Evolutionary conservation across 163 green algal species (phyloP), one percentile per base, ranked within the genome.

Genomic region (Scenedesmus sp.): DNA sequence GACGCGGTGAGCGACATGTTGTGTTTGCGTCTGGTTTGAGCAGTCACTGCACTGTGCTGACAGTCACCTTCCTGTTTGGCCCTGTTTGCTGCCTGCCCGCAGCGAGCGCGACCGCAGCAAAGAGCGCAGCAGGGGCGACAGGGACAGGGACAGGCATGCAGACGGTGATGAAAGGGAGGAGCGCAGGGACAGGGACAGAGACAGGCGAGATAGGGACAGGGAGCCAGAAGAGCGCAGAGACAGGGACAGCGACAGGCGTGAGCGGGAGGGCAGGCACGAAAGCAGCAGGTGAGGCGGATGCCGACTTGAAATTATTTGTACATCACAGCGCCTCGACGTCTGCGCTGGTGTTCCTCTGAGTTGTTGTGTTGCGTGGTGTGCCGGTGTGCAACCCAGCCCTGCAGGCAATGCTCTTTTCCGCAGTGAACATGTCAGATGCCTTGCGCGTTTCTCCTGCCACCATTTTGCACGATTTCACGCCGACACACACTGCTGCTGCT

Each of bases 41-140:
- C 9, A 23, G 62, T 15, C 18, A 15, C 62, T 70, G 8, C 10
- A 8, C 59, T 15, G 59, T 8, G 59, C 59, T 10, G 59, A 64
- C 9, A 18, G 26, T 26, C 5, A 4, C 70, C 70, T 79, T 64
- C 8, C 59, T 64, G 59, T 64, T 10, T 64, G 70, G 66, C 66
- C 66, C 59, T 64, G 8, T 8, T 76, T 18, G 18, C 66, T 76
- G 66, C 66, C 70, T 79, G 70, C 66, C 92, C 92, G 5, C 88
- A 74, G n/a, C 1, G 83, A 92, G 89, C 52, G 88, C 26, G 86
- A 59, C 12, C 15, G 87, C 73, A 86, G 88, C 9, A 83, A 91
- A n/a, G 84, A 88, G 70, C 91, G 94, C 66, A 90, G 87, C 81
- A 87, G 90, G 26, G 5, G 74, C 2, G 88, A 94, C 16, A 88